A percentile compares a stretch with the other conserved stretches of the same genome.
These are phyloP conservation scores for Fagus sylvatica DNA, from an alignment of 306 rosid species.

Conservation along the genomic window DNA sequence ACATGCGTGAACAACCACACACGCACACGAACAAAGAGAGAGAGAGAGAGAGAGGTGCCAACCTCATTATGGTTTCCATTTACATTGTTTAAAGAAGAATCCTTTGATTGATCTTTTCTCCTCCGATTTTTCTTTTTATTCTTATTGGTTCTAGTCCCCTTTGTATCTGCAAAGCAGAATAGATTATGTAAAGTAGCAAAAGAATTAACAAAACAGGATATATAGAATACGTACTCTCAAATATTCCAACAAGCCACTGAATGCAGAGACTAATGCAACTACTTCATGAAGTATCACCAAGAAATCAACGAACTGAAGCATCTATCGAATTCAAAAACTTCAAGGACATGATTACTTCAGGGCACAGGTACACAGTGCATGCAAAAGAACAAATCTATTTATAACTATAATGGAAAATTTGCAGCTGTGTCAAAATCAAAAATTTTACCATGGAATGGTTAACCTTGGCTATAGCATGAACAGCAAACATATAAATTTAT, in stretches of 20 bases:
- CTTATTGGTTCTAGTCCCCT: constrained; percentile 55
- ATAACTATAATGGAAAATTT: background rate
- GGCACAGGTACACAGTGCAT: background rate
- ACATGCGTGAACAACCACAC: background rate
- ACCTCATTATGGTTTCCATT: constrained; percentile 59
- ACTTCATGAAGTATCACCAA: background rate
- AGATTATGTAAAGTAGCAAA: constrained; percentile 12
- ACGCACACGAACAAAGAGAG: constrained; percentile 5
- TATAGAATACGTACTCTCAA: background rate
- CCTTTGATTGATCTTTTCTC: constrained; percentile 64
- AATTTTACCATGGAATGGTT: background rate
- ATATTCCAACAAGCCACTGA: background rate
- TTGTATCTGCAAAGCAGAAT: constrained; percentile 53
- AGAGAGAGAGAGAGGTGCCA: constrained; percentile 12
- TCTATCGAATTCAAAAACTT: background rate
- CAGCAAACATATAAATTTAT: background rate
- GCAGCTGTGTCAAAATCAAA: background rate
- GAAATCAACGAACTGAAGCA: background rate
- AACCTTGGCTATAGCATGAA: background rate
- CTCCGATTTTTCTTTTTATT: constrained; percentile 84
- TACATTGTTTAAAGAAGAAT: constrained; percentile 45
- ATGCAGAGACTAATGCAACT: background rate
- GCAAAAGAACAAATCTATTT: background rate
- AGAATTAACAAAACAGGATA: constrained; percentile 20
- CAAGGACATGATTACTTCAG: background rate